A percentile compares a stretch with the other conserved stretches of the same genome.
Conservation (phyloP, 169 alveolate genomes). For the Miamiensis avidus region DNA sequence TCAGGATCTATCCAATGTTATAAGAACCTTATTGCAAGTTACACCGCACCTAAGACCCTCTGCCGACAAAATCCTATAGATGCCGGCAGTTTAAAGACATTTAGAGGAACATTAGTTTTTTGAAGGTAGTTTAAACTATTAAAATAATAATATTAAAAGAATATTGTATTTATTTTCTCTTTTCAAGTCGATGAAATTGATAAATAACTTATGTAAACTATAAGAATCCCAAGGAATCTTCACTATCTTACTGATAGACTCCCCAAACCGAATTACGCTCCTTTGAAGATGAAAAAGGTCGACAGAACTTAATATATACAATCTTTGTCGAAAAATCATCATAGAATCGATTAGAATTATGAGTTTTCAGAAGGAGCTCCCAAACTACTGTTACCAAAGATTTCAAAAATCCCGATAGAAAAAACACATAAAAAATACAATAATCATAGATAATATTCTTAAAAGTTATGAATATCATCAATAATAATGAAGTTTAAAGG, state of each 20-base stretch:
- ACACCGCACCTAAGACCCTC: conserved; percentile 47
- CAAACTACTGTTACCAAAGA: no score
- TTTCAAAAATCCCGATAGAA: no score
- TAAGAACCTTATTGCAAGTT: conserved; percentile 32
- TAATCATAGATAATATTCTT: no score
- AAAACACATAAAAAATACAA: no score
- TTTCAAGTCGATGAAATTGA: conserved; percentile 29
- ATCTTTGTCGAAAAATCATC: neutral
- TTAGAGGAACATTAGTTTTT: neutral
- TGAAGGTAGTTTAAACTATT: no score
- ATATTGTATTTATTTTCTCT: no score
- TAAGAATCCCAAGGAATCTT: conserved; percentile 69
- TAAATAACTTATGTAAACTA: conserved; percentile 60
- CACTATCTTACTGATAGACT: conserved; percentile 64
- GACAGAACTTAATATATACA: neutral
- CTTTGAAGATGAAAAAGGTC: conserved; percentile 29
- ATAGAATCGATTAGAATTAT: no score
- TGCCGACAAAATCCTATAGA: conserved; percentile 25
- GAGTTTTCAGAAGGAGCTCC: no score
- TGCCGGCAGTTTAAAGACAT: conserved; percentile 9
- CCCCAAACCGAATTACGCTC: conserved; percentile 69
- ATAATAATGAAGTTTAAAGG: no score
- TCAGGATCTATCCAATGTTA: conserved; percentile 36
- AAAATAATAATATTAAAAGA: no score
- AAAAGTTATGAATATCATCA: no score